Evolutionary conservation across 257 asterid species (phyloP), one percentile per base, ranked within the genome.

Genomic region (Misopates orontium): DNA sequence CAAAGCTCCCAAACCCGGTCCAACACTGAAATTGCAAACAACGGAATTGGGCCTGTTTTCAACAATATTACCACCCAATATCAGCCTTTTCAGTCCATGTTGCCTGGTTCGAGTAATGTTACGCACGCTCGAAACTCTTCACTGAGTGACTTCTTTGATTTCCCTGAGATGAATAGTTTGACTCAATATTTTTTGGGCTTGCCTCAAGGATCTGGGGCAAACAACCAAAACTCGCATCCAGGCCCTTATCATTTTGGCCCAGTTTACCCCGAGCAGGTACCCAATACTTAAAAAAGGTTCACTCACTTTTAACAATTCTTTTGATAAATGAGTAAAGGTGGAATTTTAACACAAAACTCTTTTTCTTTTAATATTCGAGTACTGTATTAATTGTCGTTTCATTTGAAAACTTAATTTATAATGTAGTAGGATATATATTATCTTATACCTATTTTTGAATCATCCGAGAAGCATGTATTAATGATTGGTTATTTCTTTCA

Each of bases 161-260:
- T 62, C 36, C 59, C 59, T 4, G 78, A 63, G 1, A 56, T 67
- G 71, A 77, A 74, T 50, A 42, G 60, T 56, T 56, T 71, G 25
- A 21, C 71, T 4, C 69, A 31, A 16, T 66, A 74, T 41, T 62
- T 51, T 9, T 25, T 69, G 25, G 56, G 66, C 15, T 1, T n/a
- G 44, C 69, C 73, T 21, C 79, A 60, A 40, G 73, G 21, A 24
- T 59, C 67, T 31, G 47, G 3, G 62, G 40, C 64, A 7, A 32
- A 21, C 4, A 67, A 53, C 51, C 62, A 70, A 10, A 41, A 14
- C 15, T 51, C 60, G 4, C 1, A 4, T 67, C 24, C 69, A 0
- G 60, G 54, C 1, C 41, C 36, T 11, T 56, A 45, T 45, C 57
- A 42, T 17, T 25, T 25, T 16, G 58, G 20, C 7, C 61, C 67